phyloP scores from a whole-genome alignment of 805 yeast genomes.

The Yamadazyma akitaensis region DNA sequence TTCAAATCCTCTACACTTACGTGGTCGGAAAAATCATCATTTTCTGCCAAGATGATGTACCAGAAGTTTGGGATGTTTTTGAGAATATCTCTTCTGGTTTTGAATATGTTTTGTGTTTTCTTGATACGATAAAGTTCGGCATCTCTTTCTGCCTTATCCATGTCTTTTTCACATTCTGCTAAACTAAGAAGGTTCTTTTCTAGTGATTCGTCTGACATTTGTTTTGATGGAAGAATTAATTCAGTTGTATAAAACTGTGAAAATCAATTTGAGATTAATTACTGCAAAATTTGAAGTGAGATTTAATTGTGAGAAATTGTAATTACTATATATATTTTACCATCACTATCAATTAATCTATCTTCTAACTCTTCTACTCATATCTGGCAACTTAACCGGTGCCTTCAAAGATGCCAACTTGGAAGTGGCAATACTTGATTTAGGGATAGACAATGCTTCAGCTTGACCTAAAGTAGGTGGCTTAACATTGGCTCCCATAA shows the following conservation, averaged over 20 bases:
- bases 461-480: constrained; percentile 71
- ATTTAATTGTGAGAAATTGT: background rate
- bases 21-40: constrained; percentile 81
- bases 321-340: background rate
- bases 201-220: constrained; percentile 15
- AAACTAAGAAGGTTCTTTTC: constrained; percentile 37
- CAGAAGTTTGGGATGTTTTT: constrained; percentile 70
- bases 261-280: no score
- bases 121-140: constrained; percentile 53
- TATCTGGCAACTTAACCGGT: constrained; percentile 86
- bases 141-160: constrained; percentile 58
- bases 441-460: constrained; percentile 66
- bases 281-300: background rate
- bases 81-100: constrained; percentile 52
- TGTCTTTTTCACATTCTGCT: constrained; percentile 55
- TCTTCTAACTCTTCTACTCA: constrained; percentile 57
- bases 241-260: background rate
- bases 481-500: constrained; percentile 79
- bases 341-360: background rate
- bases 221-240: no score
- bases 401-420: constrained; percentile 82
- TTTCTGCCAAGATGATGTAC: constrained; percentile 81
- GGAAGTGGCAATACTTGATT: constrained; percentile 55
- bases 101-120: constrained; percentile 56
- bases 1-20: constrained; percentile 73